A percentile compares a stretch with the other conserved stretches of the same genome.
phyloP scores from a whole-genome alignment of 768 basidiomycete species.

The Lentinula aciculospora region DNA sequence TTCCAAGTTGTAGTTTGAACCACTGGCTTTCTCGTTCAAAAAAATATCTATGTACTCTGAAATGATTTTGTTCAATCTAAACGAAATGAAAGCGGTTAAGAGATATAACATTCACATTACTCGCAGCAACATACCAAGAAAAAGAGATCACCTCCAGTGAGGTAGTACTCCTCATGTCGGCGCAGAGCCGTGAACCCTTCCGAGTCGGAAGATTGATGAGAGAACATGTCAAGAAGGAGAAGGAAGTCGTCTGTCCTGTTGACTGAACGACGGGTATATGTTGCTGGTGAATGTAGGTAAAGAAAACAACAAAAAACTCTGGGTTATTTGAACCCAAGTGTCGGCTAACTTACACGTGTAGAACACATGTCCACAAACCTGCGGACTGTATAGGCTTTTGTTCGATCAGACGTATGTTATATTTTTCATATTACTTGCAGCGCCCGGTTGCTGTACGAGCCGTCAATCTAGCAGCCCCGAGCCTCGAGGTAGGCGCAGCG shows the following conservation, averaged over 20 bases:
- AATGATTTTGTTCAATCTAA: slow-evolving; percentile 48
- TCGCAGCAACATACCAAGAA: slow-evolving; percentile 38
- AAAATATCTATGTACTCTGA: slow-evolving; percentile 50
- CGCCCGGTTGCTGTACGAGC: neutral
- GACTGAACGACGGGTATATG: slow-evolving; percentile 4
- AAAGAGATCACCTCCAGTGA: slow-evolving; percentile 45
- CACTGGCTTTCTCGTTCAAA: slow-evolving; percentile 44
- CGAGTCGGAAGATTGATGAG: slow-evolving; percentile 3
- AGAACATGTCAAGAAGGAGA: neutral
- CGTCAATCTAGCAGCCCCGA: neutral
- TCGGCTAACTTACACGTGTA: slow-evolving; percentile 10
- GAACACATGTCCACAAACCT: slow-evolving; percentile 6
- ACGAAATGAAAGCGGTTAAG: slow-evolving; percentile 22
- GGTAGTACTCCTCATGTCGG: slow-evolving; percentile 35
- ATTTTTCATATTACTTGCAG: neutral
- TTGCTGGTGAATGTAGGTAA: neutral
- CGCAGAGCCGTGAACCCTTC: slow-evolving; percentile 19
- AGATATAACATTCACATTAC: slow-evolving; percentile 17
- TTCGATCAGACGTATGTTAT: slow-evolving; percentile 7
- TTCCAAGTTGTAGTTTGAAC: slow-evolving; percentile 33
- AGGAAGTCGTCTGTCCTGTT: slow-evolving; percentile 1
- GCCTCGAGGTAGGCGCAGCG: neutral
- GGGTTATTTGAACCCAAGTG: neutral
- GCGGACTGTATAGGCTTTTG: neutral
- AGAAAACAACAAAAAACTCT: neutral